phyloP scores from a whole-genome alignment of 2,329 filamentous ascomycete genomes.

The Didymosphaeria variabile region DNA sequence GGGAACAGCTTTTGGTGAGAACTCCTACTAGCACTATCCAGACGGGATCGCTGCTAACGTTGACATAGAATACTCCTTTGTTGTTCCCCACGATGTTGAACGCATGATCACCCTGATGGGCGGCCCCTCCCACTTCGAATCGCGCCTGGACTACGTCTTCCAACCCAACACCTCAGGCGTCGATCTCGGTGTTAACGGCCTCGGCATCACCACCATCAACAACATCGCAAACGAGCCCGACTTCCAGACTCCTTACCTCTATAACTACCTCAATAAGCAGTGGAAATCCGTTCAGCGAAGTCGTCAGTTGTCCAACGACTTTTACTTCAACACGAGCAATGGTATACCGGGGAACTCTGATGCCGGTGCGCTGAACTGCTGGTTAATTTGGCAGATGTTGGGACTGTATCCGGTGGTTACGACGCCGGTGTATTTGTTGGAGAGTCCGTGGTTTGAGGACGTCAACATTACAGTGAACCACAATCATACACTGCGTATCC shows the following conservation, averaged over 20 bases:
- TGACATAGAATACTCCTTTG: constrained; percentile 52
- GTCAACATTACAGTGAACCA: constrained; percentile 49
- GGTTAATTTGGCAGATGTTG: constrained; percentile 61
- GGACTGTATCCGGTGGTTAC: constrained; percentile 60
- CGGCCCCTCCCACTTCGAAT: constrained; percentile 49
- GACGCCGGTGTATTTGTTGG: constrained; percentile 58
- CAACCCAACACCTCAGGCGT: constrained; percentile 49
- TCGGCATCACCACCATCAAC: constrained; percentile 48
- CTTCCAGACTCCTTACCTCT: constrained; percentile 52
- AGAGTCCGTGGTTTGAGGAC: constrained; percentile 56
- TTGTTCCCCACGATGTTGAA: constrained; percentile 54
- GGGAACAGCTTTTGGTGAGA: constrained; percentile 50
- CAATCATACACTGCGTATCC: constrained; percentile 56
- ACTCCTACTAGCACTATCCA: neutral
- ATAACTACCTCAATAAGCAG: constrained; percentile 54
- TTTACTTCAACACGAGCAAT: constrained; percentile 51
- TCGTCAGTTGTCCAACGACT: constrained; percentile 50
- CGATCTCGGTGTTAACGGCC: constrained; percentile 46
- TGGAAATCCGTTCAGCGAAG: constrained; percentile 46
- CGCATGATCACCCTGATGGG: constrained; percentile 56
- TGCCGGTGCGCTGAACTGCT: constrained; percentile 59
- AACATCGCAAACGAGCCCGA: constrained; percentile 53
- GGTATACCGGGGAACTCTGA: constrained; percentile 59
- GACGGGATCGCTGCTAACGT: constrained; percentile 3
- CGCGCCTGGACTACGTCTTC: constrained; percentile 54